A percentile compares a stretch with the other conserved stretches of the same genome.
These are phyloP conservation scores for Coriaria nepalensis DNA, from an alignment of 306 rosid species.

Conservation along the genomic window DNA sequence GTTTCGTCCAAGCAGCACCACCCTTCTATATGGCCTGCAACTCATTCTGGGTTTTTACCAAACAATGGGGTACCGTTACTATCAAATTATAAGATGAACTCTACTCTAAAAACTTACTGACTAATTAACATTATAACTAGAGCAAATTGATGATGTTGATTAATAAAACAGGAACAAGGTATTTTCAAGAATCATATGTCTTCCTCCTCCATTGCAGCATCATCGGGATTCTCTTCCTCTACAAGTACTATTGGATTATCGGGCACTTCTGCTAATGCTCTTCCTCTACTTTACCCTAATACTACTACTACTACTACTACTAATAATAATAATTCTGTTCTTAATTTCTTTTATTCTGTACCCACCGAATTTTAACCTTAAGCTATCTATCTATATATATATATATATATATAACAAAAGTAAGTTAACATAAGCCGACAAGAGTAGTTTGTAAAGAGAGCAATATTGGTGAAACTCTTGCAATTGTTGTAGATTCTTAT, in stretches of 20 bases:
- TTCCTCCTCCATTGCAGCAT: constrained; percentile 40
- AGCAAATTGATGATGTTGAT: neutral
- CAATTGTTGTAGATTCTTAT: too few species aligned
- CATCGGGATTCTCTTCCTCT: constrained; percentile 58
- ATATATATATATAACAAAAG: too few species aligned
- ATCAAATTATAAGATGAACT: neutral
- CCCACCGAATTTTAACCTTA: too few species aligned
- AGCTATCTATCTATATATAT: too few species aligned
- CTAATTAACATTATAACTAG: neutral
- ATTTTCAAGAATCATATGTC: constrained; percentile 18
- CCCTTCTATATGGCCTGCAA: constrained; percentile 15
- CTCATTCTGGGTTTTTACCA: constrained; percentile 20
- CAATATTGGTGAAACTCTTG: too few species aligned
- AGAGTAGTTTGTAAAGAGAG: too few species aligned
- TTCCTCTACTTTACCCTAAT: too few species aligned
- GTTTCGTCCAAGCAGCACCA: constrained; percentile 3
- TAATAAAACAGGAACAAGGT: constrained; percentile 18
- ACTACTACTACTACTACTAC: too few species aligned
- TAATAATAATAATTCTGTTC: too few species aligned
- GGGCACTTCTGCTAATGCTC: constrained; percentile 6
- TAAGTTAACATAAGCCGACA: too few species aligned
- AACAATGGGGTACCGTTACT: constrained; percentile 16
- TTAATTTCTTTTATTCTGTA: too few species aligned
- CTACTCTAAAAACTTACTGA: neutral
- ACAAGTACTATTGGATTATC: constrained; percentile 9